phyloP scores from a whole-genome alignment of 2,329 filamentous ascomycete species.

The Dichotomopilus funicola region DNA sequence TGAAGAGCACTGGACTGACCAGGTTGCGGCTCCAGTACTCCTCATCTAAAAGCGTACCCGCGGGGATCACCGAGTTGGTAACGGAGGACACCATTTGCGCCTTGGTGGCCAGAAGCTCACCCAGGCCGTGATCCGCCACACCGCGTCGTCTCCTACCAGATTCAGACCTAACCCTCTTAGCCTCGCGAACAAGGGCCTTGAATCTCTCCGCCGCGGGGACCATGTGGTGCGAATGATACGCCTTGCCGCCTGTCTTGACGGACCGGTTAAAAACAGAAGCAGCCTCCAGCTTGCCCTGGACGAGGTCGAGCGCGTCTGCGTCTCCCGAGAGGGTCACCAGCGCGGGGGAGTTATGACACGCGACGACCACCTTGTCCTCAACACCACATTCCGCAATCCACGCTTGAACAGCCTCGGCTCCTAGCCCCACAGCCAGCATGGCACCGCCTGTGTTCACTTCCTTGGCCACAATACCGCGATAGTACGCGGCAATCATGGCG shows the following conservation, averaged over 20 bases:
- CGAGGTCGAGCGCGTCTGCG: constrained; percentile 23
- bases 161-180: not conserved
- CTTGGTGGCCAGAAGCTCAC: not conserved
- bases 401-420: constrained; percentile 14
- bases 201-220: constrained; percentile 18
- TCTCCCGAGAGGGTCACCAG: not conserved
- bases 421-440: constrained; percentile 19
- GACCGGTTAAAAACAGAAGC: constrained; percentile 12
- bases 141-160: not conserved
- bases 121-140: not conserved
- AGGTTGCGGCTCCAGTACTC: constrained; percentile 32
- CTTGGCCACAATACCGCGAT: constrained; percentile 32
- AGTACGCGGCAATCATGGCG: constrained; percentile 35
- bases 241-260: constrained; percentile 27
- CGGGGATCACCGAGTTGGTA: not conserved
- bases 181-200: constrained; percentile 7
- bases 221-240: constrained; percentile 27
- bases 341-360: not conserved
- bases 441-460: constrained; percentile 15
- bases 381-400: constrained; percentile 22
- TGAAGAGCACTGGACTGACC: constrained; percentile 29
- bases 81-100: not conserved
- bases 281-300: not conserved
- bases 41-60: constrained; percentile 12
- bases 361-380: constrained; percentile 20